phyloP scores from a whole-genome alignment of 2,329 filamentous ascomycete species.

The Talaromyces rugulosus region DNA sequence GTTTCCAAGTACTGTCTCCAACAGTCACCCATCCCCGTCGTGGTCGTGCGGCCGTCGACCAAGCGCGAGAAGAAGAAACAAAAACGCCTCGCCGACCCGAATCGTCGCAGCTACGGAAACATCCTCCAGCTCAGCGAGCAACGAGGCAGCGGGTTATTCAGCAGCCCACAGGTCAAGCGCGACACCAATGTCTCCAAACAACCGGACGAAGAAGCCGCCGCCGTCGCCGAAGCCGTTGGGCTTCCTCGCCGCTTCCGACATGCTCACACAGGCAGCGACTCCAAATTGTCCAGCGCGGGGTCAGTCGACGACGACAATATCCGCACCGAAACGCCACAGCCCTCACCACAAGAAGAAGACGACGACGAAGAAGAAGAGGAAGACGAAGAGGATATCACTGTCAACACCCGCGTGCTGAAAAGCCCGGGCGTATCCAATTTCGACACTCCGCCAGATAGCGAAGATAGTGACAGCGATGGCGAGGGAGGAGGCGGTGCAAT shows the following conservation, averaged over 20 bases:
- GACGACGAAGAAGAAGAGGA: constrained; percentile 5
- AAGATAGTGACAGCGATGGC: constrained; percentile 8
- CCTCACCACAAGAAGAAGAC: constrained; percentile 2
- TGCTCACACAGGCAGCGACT: constrained; percentile 11
- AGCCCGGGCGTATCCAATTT: constrained; percentile 9
- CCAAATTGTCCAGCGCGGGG: constrained; percentile 5
- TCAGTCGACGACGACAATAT: constrained; percentile 4
- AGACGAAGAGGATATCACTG: constrained; percentile 3
- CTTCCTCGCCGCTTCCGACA: constrained; percentile 25
- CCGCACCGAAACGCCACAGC: constrained; percentile 7
- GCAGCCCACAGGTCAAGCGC: constrained; percentile 41
- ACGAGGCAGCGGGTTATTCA: constrained; percentile 50
- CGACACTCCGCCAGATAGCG: constrained; percentile 10
- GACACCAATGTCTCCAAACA: constrained; percentile 42
- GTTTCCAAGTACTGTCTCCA: constrained; percentile 94
- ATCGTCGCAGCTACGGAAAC: constrained; percentile 69
- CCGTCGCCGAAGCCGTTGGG: constrained; percentile 48
- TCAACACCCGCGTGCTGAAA: constrained; percentile 8
- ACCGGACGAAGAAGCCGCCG: constrained; percentile 47
- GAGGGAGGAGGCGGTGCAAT: background rate
- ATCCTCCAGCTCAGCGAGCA: constrained; percentile 65
- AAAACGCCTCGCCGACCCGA: constrained; percentile 74
- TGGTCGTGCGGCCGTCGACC: constrained; percentile 81
- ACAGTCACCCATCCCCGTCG: constrained; percentile 87
- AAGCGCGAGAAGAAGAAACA: constrained; percentile 87